Conservation (phyloP, 2,329 filamentous ascomycete species). For the Cytospora chrysosperma region DNA sequence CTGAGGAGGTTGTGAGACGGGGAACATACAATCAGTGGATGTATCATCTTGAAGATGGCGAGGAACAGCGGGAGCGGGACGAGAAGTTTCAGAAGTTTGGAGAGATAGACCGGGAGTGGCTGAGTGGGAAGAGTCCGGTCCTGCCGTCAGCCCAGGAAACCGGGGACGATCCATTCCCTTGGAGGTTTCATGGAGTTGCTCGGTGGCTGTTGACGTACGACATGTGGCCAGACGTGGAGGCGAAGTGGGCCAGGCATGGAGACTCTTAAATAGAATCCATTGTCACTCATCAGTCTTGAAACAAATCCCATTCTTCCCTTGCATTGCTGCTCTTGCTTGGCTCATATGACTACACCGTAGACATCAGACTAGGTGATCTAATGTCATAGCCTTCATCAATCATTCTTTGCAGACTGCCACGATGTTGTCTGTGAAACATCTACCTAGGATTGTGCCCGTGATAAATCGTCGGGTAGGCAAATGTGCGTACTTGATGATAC, state of each 20-base stretch:
- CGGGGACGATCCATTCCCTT: conserved; percentile 42
- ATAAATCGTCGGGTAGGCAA: no score
- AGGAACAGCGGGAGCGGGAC: conserved; percentile 55
- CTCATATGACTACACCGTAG: no score
- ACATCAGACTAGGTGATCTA: no score
- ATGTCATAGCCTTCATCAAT: no score
- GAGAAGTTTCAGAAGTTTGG: conserved; percentile 34
- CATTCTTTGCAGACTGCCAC: no score
- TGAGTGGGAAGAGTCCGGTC: conserved; percentile 27
- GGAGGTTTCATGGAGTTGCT: conserved; percentile 40
- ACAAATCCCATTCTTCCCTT: no score
- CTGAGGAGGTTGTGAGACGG: conserved; percentile 57
- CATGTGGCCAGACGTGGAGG: conserved; percentile 39
- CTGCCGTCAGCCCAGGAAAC: conserved; percentile 33
- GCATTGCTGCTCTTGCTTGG: no score
- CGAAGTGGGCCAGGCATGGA: conserved; percentile 31
- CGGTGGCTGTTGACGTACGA: conserved; percentile 42
- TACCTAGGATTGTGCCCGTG: no score
- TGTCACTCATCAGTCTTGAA: no score
- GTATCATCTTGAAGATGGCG: conserved; percentile 60
- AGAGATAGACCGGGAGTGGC: conserved; percentile 33
- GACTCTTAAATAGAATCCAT: background rate
- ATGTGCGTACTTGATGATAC: no score
- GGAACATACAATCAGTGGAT: conserved; percentile 62
- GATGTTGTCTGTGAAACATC: no score